Percentiles rank a stretch among this genome's conserved stretches.
phyloP scores from a whole-genome alignment of 179 eudicot genomes.

The Silene vulgaris region DNA sequence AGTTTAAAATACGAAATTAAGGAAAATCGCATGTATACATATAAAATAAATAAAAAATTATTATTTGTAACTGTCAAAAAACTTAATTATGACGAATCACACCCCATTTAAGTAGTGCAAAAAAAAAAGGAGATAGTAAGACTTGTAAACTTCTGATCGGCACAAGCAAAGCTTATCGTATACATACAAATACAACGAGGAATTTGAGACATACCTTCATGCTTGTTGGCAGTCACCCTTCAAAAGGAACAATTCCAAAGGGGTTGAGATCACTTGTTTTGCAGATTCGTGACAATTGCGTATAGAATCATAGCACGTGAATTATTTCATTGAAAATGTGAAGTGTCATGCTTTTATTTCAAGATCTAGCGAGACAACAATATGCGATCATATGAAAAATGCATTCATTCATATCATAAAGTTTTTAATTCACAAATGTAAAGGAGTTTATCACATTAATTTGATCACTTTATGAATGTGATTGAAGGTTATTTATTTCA shows the following conservation, averaged over 20 bases:
- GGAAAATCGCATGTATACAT: background rate
- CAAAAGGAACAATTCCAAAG: slow-evolving; percentile 16
- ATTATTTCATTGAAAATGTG: background rate
- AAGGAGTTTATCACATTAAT: background rate
- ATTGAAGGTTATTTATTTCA: background rate
- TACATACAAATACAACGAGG: background rate
- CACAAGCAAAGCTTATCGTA: too few relatives aligned
- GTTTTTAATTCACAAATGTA: background rate
- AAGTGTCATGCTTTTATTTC: slow-evolving; percentile 8
- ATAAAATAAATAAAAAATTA: too few relatives aligned
- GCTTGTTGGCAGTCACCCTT: slow-evolving; percentile 13
- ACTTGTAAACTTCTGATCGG: too few relatives aligned
- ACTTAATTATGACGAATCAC: too few relatives aligned
- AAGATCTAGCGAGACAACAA: background rate
- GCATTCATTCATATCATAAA: background rate
- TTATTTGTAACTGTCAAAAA: too few relatives aligned
- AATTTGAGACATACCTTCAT: background rate
- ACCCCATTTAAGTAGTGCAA: too few relatives aligned
- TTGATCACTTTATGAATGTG: background rate
- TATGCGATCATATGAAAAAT: background rate
- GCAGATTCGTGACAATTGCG: background rate
- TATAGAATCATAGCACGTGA: background rate
- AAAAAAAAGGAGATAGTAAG: too few relatives aligned
- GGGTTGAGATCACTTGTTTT: background rate
- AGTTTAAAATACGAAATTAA: background rate